These are phyloP conservation scores for Litsea cubeba DNA, from an alignment of 164 flowering plant genomes.

Conservation along the genomic window DNA sequence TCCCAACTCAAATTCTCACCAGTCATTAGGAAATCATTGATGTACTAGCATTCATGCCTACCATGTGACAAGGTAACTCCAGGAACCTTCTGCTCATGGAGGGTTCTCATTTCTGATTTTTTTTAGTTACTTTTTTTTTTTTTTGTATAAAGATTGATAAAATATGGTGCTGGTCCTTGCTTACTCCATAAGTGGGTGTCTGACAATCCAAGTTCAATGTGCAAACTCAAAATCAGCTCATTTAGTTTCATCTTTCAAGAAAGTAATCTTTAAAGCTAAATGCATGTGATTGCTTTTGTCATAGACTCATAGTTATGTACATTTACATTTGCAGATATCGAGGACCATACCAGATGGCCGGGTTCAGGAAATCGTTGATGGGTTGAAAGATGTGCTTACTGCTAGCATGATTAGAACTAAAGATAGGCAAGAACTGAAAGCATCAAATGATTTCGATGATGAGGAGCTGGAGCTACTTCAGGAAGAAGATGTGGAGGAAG, in stretches of 20 bases:
- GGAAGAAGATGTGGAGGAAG: constrained; percentile 5
- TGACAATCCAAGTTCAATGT: not conserved
- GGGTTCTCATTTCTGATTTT: too few relatives aligned
- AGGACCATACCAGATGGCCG: not conserved
- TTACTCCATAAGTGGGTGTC: not conserved
- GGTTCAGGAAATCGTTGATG: constrained; percentile 5
- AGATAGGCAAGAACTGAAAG: not conserved
- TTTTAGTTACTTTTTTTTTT: too few relatives aligned
- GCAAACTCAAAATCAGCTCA: not conserved
- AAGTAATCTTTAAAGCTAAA: not conserved
- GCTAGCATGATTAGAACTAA: constrained; percentile 1
- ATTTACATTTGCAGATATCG: not conserved
- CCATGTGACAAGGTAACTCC: too few relatives aligned
- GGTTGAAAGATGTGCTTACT: constrained; percentile 3
- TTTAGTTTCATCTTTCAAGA: not conserved
- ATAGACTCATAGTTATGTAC: not conserved
- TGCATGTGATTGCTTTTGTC: not conserved
- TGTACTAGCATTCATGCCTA: too few relatives aligned
- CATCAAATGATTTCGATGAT: not conserved
- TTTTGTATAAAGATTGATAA: not conserved
- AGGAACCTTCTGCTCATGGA: too few relatives aligned
- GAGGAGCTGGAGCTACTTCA: constrained; percentile 4
- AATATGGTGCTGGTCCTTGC: not conserved
- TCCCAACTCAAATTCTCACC: too few relatives aligned
- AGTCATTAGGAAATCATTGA: too few relatives aligned